Conservation (phyloP, 129 eudicot species). For the Smallanthus sonchifolius region DNA sequence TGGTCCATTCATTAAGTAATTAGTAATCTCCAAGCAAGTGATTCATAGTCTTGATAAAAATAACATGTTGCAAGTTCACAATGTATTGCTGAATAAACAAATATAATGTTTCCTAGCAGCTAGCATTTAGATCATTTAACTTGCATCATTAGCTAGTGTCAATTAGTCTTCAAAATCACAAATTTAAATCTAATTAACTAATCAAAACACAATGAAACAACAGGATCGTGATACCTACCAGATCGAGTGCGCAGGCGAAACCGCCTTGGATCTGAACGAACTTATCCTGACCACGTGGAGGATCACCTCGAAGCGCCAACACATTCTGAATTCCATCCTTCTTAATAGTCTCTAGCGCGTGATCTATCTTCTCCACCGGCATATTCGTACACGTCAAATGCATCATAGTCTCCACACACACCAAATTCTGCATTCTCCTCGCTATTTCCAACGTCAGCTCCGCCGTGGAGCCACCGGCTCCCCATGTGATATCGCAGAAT, state of each 20-base stretch:
- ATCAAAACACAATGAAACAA: not conserved
- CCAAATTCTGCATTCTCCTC: constrained; percentile 94
- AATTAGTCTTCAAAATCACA: not conserved
- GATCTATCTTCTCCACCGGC: constrained; percentile 95
- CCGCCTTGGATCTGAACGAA: constrained; percentile 95
- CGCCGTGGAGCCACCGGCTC: constrained; percentile 99
- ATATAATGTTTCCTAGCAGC: not conserved
- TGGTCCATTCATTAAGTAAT: not conserved
- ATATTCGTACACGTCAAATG: constrained; percentile 96
- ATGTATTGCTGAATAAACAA: not conserved
- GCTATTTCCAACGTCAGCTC: constrained; percentile 91
- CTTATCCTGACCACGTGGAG: constrained; percentile 98
- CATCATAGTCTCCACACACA: constrained; percentile 98
- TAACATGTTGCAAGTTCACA: not conserved
- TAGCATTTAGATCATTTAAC: constrained; percentile 15
- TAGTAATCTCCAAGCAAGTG: not conserved
- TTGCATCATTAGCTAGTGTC: not conserved
- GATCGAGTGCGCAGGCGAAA: constrained; percentile 91
- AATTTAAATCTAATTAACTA: not conserved
- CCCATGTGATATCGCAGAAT: constrained; percentile 97
- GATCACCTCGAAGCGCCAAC: constrained; percentile 92
- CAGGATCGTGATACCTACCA: constrained; percentile 37
- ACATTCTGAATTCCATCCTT: constrained; percentile 88
- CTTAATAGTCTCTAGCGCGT: constrained; percentile 70
- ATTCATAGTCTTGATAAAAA: not conserved